A percentile compares a stretch with the other conserved stretches of the same genome.
These are phyloP conservation scores for Triangularia verruculosa DNA, from an alignment of 2,329 filamentous ascomycete genomes.

Conservation along the genomic window DNA sequence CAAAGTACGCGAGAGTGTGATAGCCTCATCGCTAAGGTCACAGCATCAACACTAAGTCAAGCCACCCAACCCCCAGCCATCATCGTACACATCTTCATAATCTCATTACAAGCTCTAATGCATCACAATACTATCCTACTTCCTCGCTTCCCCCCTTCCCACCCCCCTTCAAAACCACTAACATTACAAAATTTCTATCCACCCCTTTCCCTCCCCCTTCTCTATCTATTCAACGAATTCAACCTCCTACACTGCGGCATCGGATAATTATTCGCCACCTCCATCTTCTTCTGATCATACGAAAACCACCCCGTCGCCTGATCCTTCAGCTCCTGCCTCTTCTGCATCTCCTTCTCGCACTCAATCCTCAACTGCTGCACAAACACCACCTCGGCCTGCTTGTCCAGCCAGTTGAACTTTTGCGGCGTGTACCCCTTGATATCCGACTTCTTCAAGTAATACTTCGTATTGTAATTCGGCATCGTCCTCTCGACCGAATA, in stretches of 20 bases:
- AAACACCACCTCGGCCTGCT: slow-evolving; percentile 70
- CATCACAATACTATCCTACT: not conserved
- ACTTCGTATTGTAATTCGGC: slow-evolving; percentile 68
- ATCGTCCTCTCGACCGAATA: slow-evolving; percentile 73
- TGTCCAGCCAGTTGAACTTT: slow-evolving; percentile 73
- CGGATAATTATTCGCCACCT: slow-evolving; percentile 56
- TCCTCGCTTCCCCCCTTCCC: not conserved
- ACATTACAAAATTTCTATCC: not conserved
- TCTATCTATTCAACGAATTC: slow-evolving; percentile 8
- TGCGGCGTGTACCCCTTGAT: slow-evolving; percentile 65
- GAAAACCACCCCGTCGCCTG: slow-evolving; percentile 87
- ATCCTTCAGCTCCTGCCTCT: slow-evolving; percentile 71
- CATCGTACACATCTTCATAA: not conserved
- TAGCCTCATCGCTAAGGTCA: too few relatives aligned
- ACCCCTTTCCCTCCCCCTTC: not conserved
- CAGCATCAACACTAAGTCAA: too few relatives aligned
- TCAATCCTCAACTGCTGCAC: slow-evolving; percentile 63
- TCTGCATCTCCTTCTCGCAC: slow-evolving; percentile 72
- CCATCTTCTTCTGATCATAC: slow-evolving; percentile 75
- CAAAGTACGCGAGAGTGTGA: too few relatives aligned
- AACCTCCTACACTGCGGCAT: slow-evolving; percentile 54
- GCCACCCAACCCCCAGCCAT: not conserved
- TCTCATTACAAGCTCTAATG: not conserved
- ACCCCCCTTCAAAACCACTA: not conserved
- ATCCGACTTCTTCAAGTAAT: slow-evolving; percentile 80